A percentile compares a stretch with the other conserved stretches of the same genome.
phyloP scores from a whole-genome alignment of 2,329 filamentous ascomycete genomes.

The Fusarium concolor region DNA sequence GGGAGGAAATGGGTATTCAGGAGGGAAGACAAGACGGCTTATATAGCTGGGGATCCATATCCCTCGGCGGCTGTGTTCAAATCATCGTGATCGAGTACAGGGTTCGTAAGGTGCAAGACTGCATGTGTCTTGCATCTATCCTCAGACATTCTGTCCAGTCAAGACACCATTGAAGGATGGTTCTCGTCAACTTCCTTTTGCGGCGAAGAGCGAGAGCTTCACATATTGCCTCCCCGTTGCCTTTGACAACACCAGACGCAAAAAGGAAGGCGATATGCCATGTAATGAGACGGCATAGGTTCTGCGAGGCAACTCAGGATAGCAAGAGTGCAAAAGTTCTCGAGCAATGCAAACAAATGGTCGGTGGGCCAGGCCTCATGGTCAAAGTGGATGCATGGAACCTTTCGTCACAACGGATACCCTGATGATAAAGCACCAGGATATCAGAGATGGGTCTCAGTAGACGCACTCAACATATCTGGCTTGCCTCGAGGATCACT shows the following conservation, averaged over 20 bases:
- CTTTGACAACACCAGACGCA: constrained; percentile 31
- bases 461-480: not conserved
- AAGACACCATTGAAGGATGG: constrained; percentile 24
- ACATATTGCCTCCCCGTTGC: constrained; percentile 15
- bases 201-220: constrained; percentile 19
- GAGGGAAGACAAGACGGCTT: constrained; percentile 26
- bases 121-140: constrained; percentile 9
- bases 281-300: constrained; percentile 10
- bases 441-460: not conserved
- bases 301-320: constrained; percentile 9
- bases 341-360: constrained; percentile 15
- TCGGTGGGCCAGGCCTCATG: constrained; percentile 5
- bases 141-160: constrained; percentile 1
- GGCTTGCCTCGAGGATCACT: not conserved
- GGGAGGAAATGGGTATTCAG: constrained; percentile 2
- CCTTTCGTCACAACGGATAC: constrained; percentile 18
- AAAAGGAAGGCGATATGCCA: constrained; percentile 40
- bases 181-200: constrained; percentile 43
- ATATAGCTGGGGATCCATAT: constrained; percentile 32
- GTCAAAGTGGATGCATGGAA: constrained; percentile 15
- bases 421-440: constrained; percentile 30
- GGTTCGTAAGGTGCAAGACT: constrained; percentile 2
- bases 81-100: constrained; percentile 3
- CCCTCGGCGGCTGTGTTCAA: not conserved
- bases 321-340: constrained; percentile 41